phyloP scores from a whole-genome alignment of 1,284 basidiomycete species.

The Abortiporus biennis region DNA sequence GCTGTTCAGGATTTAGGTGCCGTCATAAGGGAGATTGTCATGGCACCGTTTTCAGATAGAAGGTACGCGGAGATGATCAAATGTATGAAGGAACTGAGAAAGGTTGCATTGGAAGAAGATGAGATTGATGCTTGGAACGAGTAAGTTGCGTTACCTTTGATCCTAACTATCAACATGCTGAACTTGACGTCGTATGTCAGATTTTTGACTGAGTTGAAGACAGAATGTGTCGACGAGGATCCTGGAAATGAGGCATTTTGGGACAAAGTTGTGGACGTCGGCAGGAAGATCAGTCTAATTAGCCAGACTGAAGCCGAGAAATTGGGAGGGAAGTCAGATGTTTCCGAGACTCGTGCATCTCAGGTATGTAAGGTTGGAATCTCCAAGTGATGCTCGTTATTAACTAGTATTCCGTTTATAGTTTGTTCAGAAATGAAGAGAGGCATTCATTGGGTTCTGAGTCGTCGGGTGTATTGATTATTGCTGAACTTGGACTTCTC shows the following conservation, averaged over 20 bases:
- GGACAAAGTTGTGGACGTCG: slow-evolving; percentile 15
- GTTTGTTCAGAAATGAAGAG: no score
- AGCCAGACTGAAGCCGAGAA: slow-evolving; percentile 1
- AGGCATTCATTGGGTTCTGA: no score
- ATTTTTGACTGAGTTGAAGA: slow-evolving; percentile 18
- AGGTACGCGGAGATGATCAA: slow-evolving; percentile 65
- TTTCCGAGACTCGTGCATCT: neutral
- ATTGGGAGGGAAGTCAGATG: neutral
- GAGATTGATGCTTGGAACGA: slow-evolving; percentile 75
- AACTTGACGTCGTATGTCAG: slow-evolving; percentile 8
- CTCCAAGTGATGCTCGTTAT: no score
- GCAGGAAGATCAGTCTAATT: slow-evolving; percentile 21
- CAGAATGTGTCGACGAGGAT: slow-evolving; percentile 1
- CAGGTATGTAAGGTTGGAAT: neutral
- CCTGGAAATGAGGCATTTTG: slow-evolving; percentile 22
- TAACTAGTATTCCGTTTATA: no score
- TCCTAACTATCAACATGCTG: slow-evolving; percentile 5
- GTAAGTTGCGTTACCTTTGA: slow-evolving; percentile 33
- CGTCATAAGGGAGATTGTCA: slow-evolving; percentile 67
- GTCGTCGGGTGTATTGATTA: no score
- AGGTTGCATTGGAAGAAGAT: slow-evolving; percentile 69
- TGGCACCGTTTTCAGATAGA: slow-evolving; percentile 61
- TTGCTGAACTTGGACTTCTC: no score
- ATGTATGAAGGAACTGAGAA: slow-evolving; percentile 64
- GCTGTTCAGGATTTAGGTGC: slow-evolving; percentile 72